phyloP scores from a whole-genome alignment of 169 alveolate species.

The Perkinsus chesapeaki region DNA sequence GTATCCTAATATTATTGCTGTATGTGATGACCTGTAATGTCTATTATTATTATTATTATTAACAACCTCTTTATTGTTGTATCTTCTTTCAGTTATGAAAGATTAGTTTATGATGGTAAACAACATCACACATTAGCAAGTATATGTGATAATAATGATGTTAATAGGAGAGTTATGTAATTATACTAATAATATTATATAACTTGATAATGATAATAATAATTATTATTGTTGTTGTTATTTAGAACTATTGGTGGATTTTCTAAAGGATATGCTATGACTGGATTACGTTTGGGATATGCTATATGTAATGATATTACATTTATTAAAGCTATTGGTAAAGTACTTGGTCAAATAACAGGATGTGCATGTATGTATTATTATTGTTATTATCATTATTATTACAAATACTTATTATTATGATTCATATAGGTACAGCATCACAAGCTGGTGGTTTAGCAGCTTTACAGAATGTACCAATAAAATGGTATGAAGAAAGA shows the following conservation, averaged over 20 bases:
- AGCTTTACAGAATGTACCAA: background rate
- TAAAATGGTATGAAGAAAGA: background rate
- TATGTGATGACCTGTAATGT: background rate
- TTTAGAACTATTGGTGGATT: background rate
- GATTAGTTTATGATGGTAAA: background rate
- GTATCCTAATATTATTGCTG: background rate
- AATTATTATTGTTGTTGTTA: background rate
- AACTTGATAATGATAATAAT: too few species aligned
- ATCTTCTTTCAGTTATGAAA: background rate
- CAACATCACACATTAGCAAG: background rate
- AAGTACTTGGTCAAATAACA: constrained; percentile 7
- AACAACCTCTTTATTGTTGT: background rate
- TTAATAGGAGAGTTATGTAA: background rate
- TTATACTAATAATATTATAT: too few species aligned
- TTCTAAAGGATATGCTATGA: constrained; percentile 13
- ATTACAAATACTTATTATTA: background rate
- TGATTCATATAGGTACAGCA: background rate
- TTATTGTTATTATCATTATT: background rate
- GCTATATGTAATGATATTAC: background rate
- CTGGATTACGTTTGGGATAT: constrained; percentile 4
- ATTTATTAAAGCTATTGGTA: background rate
- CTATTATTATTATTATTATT: too few species aligned
- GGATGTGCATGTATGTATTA: background rate
- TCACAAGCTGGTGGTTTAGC: constrained; percentile 5
- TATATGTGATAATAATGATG: background rate